phyloP scores from a whole-genome alignment of 352 stramenopile species.

The Pythium monospermum region DNA sequence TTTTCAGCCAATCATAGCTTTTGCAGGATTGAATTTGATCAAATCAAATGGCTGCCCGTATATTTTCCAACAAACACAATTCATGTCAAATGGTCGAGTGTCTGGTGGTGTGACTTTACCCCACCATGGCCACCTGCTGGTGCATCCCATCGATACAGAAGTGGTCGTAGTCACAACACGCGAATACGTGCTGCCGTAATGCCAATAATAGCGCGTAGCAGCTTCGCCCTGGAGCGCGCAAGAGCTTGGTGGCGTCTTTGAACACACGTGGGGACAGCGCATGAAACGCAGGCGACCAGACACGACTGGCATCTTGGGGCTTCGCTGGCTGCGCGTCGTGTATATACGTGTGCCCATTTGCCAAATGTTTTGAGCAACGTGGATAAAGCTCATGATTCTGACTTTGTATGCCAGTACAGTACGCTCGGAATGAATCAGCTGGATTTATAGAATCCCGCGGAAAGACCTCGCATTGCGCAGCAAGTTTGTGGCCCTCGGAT shows the following conservation, averaged over 20 bases:
- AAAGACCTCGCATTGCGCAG: too few species aligned
- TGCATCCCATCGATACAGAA: background rate
- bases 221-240: background rate
- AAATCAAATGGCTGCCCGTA: background rate
- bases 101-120: background rate
- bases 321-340: conserved; percentile 18
- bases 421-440: too few species aligned
- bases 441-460: too few species aligned
- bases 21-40: background rate
- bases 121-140: background rate
- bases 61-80: too few species aligned
- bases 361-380: conserved; percentile 47
- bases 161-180: conserved; percentile 21
- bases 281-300: conserved; percentile 17
- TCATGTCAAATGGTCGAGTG: background rate
- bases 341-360: conserved; percentile 43
- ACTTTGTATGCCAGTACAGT: conserved; percentile 60
- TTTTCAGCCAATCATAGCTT: background rate
- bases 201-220: conserved; percentile 2
- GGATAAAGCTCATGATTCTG: conserved; percentile 14
- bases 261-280: conserved; percentile 12
- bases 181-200: conserved; percentile 18
- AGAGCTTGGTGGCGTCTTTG: conserved; percentile 4
- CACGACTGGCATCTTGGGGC: background rate
- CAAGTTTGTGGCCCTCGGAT: too few species aligned